Conservation (phyloP, 306 rosid species). For the Cyclanthera cordifolia region DNA sequence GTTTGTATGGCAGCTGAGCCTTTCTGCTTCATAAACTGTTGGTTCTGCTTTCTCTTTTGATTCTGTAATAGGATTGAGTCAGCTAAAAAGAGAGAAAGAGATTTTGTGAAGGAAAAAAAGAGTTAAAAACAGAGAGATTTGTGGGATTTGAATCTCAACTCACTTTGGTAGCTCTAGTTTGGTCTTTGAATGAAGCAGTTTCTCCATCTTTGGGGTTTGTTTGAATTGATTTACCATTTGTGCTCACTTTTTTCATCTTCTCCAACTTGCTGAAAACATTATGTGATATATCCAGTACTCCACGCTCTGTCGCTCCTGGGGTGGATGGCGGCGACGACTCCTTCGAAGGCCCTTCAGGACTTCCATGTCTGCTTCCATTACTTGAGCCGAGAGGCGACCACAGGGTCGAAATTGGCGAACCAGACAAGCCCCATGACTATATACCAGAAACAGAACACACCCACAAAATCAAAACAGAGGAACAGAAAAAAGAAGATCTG, state of each 20-base stretch:
- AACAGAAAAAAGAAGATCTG: too few relatives aligned
- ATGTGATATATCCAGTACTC: conserved; percentile 10
- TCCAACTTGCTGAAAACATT: conserved; percentile 18
- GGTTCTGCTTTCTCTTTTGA: conserved; percentile 7
- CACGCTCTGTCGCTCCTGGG: conserved; percentile 20
- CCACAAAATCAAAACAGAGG: background rate
- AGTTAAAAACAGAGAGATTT: background rate
- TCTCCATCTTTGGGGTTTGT: conserved; percentile 1
- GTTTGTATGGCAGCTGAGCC: background rate
- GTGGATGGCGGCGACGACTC: conserved; percentile 27
- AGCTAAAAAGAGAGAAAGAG: background rate
- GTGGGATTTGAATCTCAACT: background rate
- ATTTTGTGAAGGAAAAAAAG: background rate
- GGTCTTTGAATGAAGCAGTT: conserved; percentile 23
- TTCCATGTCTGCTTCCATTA: conserved; percentile 36
- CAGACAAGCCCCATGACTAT: conserved; percentile 34
- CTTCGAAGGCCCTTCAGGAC: conserved; percentile 32
- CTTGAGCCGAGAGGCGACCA: conserved; percentile 40
- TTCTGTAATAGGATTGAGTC: conserved; percentile 1
- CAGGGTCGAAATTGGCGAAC: conserved; percentile 29
- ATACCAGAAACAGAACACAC: conserved; percentile 4
- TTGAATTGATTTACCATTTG: conserved; percentile 13
- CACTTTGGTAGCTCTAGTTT: conserved; percentile 44
- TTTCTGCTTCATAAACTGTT: conserved; percentile 4
- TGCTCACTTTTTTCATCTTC: conserved; percentile 26